Conservation (phyloP, 2,329 filamentous ascomycete species). For the Diaporthe longicolla region DNA sequence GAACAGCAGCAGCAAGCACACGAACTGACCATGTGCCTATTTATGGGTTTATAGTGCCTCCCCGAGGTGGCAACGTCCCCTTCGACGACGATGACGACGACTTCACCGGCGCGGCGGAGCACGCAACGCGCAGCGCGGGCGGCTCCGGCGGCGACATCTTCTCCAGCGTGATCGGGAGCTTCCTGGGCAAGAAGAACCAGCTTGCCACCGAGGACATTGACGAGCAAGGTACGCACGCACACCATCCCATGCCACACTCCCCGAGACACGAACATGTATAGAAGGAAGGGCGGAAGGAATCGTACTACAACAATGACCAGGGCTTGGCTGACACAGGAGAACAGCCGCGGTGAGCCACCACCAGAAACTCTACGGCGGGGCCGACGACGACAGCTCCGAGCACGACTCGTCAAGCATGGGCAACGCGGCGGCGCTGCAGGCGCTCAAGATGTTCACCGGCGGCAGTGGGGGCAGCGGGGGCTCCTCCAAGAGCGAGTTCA, state of each 20-base stretch:
- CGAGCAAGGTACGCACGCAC: conserved; percentile 61
- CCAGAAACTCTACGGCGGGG: conserved; percentile 78
- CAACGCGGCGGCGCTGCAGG: conserved; percentile 83
- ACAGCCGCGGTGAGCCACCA: conserved; percentile 80
- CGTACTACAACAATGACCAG: too few relatives aligned
- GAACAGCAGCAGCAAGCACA: neutral
- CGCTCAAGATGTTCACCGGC: conserved; percentile 80
- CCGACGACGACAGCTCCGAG: conserved; percentile 61
- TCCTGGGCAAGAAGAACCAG: conserved; percentile 64
- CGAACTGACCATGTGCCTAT: conserved; percentile 23
- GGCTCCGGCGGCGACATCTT: conserved; percentile 66
- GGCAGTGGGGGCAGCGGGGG: conserved; percentile 49
- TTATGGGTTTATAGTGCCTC: conserved; percentile 10
- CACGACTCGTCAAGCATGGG: conserved; percentile 71
- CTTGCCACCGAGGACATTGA: conserved; percentile 63
- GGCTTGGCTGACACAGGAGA: neutral
- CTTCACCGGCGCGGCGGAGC: conserved; percentile 61
- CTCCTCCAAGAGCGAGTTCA: conserved; percentile 79
- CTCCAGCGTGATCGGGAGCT: conserved; percentile 60
- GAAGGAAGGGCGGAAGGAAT: neutral
- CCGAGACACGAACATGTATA: neutral
- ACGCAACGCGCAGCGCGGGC: conserved; percentile 63
- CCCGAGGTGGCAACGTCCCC: conserved; percentile 52
- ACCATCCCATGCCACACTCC: too few relatives aligned
- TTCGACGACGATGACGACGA: conserved; percentile 60